These are phyloP conservation scores for Camellia sinensis DNA, from an alignment of 148 eudicot species.

Conservation along the genomic window DNA sequence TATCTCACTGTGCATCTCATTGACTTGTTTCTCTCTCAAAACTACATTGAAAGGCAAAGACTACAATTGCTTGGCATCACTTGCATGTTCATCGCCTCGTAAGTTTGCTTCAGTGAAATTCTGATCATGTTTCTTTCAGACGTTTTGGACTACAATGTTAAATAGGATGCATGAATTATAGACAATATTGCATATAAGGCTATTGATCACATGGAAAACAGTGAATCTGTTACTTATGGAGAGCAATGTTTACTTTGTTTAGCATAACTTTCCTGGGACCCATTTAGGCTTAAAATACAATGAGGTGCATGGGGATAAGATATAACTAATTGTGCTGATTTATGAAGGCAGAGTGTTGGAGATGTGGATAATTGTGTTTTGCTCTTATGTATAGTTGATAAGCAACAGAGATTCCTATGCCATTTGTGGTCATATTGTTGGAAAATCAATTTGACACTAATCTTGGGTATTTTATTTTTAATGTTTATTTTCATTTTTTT, in stretches of 20 bases:
- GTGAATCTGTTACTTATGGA: neutral
- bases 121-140: neutral
- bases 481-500: neutral
- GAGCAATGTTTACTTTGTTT: neutral
- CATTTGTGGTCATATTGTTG: neutral
- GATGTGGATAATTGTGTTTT: neutral
- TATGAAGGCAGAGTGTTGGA: neutral
- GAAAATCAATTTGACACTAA: neutral
- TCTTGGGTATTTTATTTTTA: neutral
- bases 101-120: slow-evolving; percentile 31
- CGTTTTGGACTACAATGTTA: slow-evolving; percentile 7
- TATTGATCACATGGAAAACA: neutral
- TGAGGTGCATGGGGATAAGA: neutral
- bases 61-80: slow-evolving; percentile 85
- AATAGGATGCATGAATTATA: neutral
- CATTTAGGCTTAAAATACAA: neutral
- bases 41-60: slow-evolving; percentile 69
- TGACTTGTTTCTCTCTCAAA: slow-evolving; percentile 71
- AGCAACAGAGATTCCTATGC: neutral
- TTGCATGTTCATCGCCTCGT: slow-evolving; percentile 93
- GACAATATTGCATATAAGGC: neutral
- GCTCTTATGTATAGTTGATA: neutral
- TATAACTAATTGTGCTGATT: neutral
- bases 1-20: slow-evolving; percentile 73
- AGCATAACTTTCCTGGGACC: neutral